Base-by-base conservation (phyloP, 768 basidiomycete species). In the Rhodotorula diobovata region DNA sequence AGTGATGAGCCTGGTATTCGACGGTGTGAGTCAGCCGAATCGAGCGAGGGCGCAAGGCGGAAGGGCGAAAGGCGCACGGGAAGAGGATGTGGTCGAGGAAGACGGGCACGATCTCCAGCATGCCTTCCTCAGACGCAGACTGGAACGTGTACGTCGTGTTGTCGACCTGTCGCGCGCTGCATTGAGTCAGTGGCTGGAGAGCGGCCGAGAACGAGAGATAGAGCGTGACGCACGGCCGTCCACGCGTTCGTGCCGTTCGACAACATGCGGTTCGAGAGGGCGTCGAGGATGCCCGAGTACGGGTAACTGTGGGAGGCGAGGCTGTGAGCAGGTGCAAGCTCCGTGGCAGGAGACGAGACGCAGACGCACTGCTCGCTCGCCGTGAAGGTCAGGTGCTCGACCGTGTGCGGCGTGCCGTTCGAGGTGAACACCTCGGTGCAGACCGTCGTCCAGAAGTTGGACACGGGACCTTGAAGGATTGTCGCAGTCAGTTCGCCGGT, bases 31-130 rank as follows among this genome's bases (percentile, higher is more conserved):
- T 48, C 15, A 48, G 7, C 5, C 5, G 23, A 25, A 48, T 23
- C 1, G 46, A 9, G 9, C 46, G 21, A 23, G 11, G 25, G 18
- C 45, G 46, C 2, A 48, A 39, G 39, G 9, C 39, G 39, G 14
- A 14, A 14, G 14, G 21, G 46, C 12, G 45, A 18, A 4, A 23
- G 23, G 21, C 48, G 25, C 92, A 95, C 18, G 95, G 96, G 79
- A 95, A 95, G 46, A 99, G 85, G 67, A 99, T 90, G 79, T 98
- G 96, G 80, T 98, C 95, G 41, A 98, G 83, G 76, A 91, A 99
- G 75, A 98, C 88, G n/a, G 79, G 81, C 28, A 82, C 68, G 77
- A 83, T 80, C 61, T 79, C 79, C 43, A 83, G 74, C 71, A 83
- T 80, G 0, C 96, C 96, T 77, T 94, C 90, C 68, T 88, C 87